Evolutionary conservation across 2,329 filamentous ascomycete genomes (phyloP).

Genomic region (Apiospora phragmitis): DNA sequence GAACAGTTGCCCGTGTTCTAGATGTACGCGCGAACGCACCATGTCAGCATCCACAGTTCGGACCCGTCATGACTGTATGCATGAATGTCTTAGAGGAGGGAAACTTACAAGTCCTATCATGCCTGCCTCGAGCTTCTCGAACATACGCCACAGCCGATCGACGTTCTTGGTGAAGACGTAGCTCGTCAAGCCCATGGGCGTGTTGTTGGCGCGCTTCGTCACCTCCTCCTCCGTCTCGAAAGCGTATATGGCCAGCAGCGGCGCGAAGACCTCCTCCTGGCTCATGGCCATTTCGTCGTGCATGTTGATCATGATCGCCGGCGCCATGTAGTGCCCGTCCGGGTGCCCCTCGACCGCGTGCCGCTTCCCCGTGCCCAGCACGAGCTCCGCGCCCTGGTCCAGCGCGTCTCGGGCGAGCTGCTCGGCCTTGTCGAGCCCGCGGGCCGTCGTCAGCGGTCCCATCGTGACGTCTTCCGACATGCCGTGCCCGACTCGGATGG

Average conservation of each 20-base stretch:
- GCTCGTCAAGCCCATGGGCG: conserved; percentile 58
- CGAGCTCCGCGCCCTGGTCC: conserved; percentile 61
- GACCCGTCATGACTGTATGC: neutral
- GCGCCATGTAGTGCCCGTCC: conserved; percentile 66
- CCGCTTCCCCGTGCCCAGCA: conserved; percentile 60
- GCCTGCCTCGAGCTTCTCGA: conserved; percentile 60
- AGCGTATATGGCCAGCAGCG: conserved; percentile 53
- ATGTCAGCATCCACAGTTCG: conserved; percentile 8
- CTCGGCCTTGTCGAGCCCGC: conserved; percentile 56
- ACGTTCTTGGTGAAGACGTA: conserved; percentile 62
- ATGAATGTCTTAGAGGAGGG: conserved; percentile 13
- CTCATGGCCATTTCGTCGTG: conserved; percentile 48
- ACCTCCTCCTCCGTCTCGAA: conserved; percentile 61
- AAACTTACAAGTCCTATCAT: conserved; percentile 46
- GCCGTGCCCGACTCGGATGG: conserved; percentile 62
- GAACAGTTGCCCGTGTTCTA: conserved; percentile 43
- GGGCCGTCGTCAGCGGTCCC: conserved; percentile 59
- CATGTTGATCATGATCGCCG: conserved; percentile 53
- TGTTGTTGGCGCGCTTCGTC: conserved; percentile 54
- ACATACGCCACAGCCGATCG: conserved; percentile 56
- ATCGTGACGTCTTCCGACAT: conserved; percentile 56
- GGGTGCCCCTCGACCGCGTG: conserved; percentile 24
- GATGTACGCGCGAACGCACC: conserved; percentile 23
- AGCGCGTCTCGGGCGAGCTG: conserved; percentile 65
- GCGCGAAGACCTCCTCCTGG: conserved; percentile 58